phyloP scores from a whole-genome alignment of 2,329 filamentous ascomycete species.

The Leptodontidium sp. region DNA sequence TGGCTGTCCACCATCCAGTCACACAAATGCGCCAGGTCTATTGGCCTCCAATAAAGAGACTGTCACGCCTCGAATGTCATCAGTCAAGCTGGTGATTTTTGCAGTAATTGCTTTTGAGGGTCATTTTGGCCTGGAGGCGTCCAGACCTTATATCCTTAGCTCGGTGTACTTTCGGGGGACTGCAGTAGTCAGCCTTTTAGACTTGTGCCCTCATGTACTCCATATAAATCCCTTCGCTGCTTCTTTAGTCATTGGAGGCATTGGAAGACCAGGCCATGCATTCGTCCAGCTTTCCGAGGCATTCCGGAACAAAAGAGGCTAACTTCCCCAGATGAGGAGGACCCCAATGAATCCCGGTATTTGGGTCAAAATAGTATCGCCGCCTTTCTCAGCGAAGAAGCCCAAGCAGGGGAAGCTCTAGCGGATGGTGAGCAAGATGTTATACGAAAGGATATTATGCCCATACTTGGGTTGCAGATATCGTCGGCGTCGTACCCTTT shows the following conservation, averaged over 20 bases:
- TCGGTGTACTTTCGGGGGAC: background rate
- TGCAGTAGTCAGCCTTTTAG: background rate
- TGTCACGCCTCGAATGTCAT: background rate
- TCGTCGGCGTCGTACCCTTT: slow-evolving; percentile 69
- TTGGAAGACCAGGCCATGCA: background rate
- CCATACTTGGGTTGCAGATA: slow-evolving; percentile 70
- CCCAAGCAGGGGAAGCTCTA: slow-evolving; percentile 56
- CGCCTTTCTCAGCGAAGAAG: slow-evolving; percentile 69
- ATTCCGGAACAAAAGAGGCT: slow-evolving; percentile 8
- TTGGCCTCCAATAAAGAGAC: background rate
- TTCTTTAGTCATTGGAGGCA: background rate
- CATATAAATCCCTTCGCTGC: background rate
- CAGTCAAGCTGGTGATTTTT: too few species aligned
- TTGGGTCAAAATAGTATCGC: slow-evolving; percentile 74
- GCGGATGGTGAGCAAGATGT: slow-evolving; percentile 55
- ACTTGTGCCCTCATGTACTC: background rate
- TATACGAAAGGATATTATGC: slow-evolving; percentile 71
- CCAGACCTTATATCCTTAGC: background rate
- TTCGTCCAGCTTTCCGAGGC: background rate
- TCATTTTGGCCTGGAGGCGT: background rate
- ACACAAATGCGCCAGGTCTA: background rate
- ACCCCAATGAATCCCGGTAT: slow-evolving; percentile 65
- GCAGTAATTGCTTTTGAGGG: background rate
- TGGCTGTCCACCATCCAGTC: background rate
- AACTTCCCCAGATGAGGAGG: slow-evolving; percentile 56